Evolutionary conservation across 2,329 filamentous ascomycete genomes (phyloP).

Genomic region (Scedosporium aurantiacum): DNA sequence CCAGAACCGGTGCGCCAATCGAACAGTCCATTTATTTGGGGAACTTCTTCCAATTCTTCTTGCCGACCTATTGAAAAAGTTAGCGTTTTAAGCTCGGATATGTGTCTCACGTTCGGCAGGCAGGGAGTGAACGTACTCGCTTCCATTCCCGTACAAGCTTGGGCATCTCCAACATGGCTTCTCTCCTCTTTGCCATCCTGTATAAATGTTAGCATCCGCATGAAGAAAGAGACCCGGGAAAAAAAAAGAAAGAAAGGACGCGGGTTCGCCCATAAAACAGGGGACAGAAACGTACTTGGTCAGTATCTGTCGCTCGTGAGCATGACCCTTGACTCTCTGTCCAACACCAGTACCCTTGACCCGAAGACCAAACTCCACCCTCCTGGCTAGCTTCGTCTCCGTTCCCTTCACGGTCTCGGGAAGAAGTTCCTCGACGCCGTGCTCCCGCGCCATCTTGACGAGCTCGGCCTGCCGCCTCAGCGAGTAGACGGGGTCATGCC

Average conservation of each 20-base stretch:
- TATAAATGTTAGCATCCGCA: conserved; percentile 6
- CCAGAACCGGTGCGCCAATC: background rate
- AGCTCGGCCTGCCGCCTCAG: conserved; percentile 82
- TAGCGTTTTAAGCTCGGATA: conserved; percentile 16
- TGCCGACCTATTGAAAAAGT: conserved; percentile 36
- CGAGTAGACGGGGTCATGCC: conserved; percentile 75
- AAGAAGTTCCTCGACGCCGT: conserved; percentile 72
- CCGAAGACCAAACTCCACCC: conserved; percentile 68
- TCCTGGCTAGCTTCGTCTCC: conserved; percentile 55
- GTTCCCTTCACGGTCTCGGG: conserved; percentile 68
- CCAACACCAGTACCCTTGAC: conserved; percentile 91
- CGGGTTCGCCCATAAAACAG: too few relatives aligned
- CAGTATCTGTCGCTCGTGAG: conserved; percentile 79
- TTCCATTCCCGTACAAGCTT: conserved; percentile 89
- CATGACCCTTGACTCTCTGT: conserved; percentile 89
- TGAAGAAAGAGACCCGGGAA: background rate
- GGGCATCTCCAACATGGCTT: conserved; percentile 93
- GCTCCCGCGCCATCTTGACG: conserved; percentile 68
- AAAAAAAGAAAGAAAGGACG: too few relatives aligned
- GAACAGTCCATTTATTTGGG: conserved; percentile 33
- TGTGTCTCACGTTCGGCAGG: background rate
- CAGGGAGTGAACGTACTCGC: conserved; percentile 47
- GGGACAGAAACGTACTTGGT: conserved; percentile 42
- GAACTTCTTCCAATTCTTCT: conserved; percentile 45
- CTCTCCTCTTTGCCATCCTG: conserved; percentile 76